Conservation (phyloP, 1,139 yeast genomes). For the Petasospora fabianii region DNA sequence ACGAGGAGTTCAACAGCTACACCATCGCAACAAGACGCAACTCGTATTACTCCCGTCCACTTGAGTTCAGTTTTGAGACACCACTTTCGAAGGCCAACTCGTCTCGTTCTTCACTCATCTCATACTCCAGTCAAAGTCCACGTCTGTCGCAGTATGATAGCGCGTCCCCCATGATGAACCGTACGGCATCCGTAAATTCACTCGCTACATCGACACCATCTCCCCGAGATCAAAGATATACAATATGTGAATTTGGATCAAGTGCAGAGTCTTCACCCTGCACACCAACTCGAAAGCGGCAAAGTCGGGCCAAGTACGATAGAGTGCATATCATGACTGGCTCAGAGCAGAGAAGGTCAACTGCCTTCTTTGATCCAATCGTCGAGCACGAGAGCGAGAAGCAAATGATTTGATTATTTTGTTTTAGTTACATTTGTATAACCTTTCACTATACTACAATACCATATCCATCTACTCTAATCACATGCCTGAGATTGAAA, state of each 20-base stretch:
- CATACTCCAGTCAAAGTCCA: not conserved
- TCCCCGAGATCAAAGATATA: not conserved
- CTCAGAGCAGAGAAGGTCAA: no score
- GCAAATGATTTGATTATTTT: not conserved
- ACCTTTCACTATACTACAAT: not conserved
- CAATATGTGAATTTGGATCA: not conserved
- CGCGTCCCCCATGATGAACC: not conserved
- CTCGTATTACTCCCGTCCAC: conserved; percentile 5
- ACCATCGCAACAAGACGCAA: conserved; percentile 8
- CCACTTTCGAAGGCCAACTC: conserved; percentile 1
- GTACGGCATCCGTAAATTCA: not conserved
- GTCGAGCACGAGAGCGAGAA: not conserved
- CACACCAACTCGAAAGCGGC: not conserved
- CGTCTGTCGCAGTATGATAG: not conserved
- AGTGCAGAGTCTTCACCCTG: not conserved
- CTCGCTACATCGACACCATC: not conserved
- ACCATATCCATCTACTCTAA: not conserved
- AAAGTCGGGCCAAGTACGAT: not conserved
- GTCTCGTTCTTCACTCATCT: not conserved
- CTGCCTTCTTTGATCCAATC: conserved; percentile 1
- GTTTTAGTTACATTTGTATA: not conserved
- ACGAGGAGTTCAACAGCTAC: conserved; percentile 21
- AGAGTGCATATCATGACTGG: no score
- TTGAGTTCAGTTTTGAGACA: conserved; percentile 12
- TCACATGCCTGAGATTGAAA: no score